These are phyloP conservation scores for Paecilomyces fulvus DNA, from an alignment of 2,329 filamentous ascomycete genomes.

Conservation along the genomic window DNA sequence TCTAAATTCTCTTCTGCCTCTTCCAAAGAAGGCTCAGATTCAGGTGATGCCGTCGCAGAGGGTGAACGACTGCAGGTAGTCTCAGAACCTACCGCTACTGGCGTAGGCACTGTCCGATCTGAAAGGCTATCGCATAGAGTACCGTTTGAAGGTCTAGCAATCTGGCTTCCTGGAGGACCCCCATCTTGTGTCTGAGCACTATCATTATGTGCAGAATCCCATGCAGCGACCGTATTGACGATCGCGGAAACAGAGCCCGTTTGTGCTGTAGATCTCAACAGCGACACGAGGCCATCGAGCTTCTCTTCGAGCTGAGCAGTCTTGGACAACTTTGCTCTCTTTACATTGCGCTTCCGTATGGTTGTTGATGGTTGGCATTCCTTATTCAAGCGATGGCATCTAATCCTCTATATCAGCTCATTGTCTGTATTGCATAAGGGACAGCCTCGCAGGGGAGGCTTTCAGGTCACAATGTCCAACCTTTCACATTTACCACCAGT, in stretches of 20 bases:
- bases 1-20: constrained; percentile 35
- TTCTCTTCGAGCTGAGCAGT: constrained; percentile 18
- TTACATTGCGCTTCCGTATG: constrained; percentile 19
- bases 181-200: neutral
- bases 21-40: constrained; percentile 13
- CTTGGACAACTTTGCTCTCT: constrained; percentile 7
- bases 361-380: constrained; percentile 30
- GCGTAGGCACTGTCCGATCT: neutral
- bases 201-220: neutral
- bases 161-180: neutral
- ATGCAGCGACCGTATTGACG: neutral
- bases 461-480: neutral
- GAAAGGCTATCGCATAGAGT: neutral
- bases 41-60: neutral
- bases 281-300: constrained; percentile 17
- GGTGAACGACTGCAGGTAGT: neutral
- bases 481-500: constrained; percentile 9
- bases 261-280: constrained; percentile 16
- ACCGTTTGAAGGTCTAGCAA: neutral
- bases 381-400: constrained; percentile 37
- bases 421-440: neutral
- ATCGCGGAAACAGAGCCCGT: neutral
- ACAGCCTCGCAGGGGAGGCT: neutral
- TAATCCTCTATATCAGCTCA: constrained; percentile 4
- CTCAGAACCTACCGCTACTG: neutral